Evolutionary conservation across 768 basidiomycete genomes (phyloP), one percentile per base, ranked within the genome.

Genomic region (Pisolithus orientalis): DNA sequence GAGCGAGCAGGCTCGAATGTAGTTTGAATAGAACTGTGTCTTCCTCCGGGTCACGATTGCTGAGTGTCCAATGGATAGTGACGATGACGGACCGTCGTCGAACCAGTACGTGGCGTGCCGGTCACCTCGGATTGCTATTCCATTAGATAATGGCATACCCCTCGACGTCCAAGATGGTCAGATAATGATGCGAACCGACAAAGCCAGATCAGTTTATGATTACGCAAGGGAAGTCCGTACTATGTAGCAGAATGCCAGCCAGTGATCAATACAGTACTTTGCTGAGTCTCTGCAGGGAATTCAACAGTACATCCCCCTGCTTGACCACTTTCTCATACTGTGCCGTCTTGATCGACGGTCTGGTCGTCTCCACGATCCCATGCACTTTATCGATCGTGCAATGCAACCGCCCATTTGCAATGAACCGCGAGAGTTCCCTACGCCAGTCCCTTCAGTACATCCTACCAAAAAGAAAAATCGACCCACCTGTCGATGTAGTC

Each of bases 351-450:
- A 78, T 68, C 44, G 82, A 76, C 3, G 80, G 78, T 53, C 91
- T 77, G 45, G 89, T 94, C 24, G 95, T 97, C 72, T 94, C 90
- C 14, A 97, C 92, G 37, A 97, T 80, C 0, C 93, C 91, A 52
- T 87, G 78, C n/a, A 98, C 95, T 62, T 91, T 90, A 75, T 98
- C 94, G 53, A 98, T 97, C 1, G 84, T 83, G 59, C 86, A 89
- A 62, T 90, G 84, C 47, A 99, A 70, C 11, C 94, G 78, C 24
- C 89, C 87, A 14, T 80, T 80, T 14, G 94, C 86, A 58, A 99
- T 97, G 73, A 97, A 95, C 6, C 85, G 80, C 27, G 91, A 90
- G 37, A 98, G 76, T 63, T 99, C 94, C 59, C 91, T 94, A 60
- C 2, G n/a, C 38, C 16, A 21, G 28, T 29, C 28, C 28, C 5